Base-by-base conservation (phyloP, 257 asterid genomes). In the Pogostemon cablin region DNA sequence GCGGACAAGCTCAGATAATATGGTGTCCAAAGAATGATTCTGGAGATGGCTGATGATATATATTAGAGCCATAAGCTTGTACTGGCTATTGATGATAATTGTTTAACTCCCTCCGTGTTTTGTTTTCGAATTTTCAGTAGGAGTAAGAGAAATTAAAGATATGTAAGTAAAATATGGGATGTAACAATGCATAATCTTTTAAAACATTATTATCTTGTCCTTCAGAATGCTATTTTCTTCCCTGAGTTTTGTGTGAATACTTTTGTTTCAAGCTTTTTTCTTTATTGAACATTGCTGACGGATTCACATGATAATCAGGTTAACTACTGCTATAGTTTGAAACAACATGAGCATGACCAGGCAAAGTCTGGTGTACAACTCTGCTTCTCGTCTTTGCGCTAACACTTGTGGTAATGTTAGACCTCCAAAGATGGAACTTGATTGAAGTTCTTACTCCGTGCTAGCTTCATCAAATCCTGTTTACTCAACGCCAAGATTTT, bases 331-430 rank as follows among this genome's bases (percentile, higher is more conserved):
- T 75, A 90, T 78, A 77, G 87, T 54, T 71, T 92, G 88, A 87
- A 84, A 78, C 90, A 83, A 81, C 86, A 73, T 2, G 92, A 80
- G 72, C 86, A 82, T 62, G 96, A 90, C 62, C 86, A 61, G 8
- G 90, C 90, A 73, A 88, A 82, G 85, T 85, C 85, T 42, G 98
- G 98, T 12, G 64, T 93, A 66, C 98, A 87, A 63, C 89, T 93
- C 77, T 79, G 84, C 92, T 88, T 93, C 86, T 90, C 98, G 54
- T 83, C 90, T 15, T 84, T 86, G 54, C 81, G 60, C 42, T 92
- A 80, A 83, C 63, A 50, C 61, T 42, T 43, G 49, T 44, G 72
- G 62, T 75, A 58, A 49, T 60, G 52, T 68, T 17, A 41, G 66
- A 67, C 69, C 65, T 67, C 53, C 60, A 35, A 20, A 71, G 69